phyloP scores from a whole-genome alignment of 2,329 filamentous ascomycete species.

The Bipolaris victoriae region DNA sequence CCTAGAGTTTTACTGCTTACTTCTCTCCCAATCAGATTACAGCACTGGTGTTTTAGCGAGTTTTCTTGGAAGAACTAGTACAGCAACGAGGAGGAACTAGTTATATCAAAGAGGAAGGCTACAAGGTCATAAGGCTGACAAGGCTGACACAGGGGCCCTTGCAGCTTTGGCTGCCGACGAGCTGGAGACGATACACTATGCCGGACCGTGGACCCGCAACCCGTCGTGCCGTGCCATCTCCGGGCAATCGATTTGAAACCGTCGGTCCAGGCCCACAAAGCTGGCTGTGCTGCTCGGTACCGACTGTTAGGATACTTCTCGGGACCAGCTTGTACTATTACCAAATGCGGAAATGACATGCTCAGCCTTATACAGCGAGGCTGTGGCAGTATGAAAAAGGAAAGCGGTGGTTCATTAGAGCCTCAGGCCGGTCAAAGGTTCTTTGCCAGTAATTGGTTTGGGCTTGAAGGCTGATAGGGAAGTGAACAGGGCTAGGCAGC shows the following conservation, averaged over 20 bases:
- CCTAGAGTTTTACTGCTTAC: too few species aligned
- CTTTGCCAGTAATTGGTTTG: not conserved
- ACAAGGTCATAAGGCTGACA: not conserved
- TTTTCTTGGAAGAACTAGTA: not conserved
- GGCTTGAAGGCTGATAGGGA: not conserved
- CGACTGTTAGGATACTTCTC: constrained; percentile 4
- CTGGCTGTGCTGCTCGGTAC: constrained; percentile 3
- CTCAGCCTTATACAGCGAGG: too few species aligned
- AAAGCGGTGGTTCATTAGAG: not conserved
- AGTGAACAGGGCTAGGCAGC: not conserved
- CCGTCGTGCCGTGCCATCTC: constrained; percentile 14
- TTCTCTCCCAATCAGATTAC: too few species aligned
- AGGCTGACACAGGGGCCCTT: constrained; percentile 7
- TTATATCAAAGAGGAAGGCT: not conserved
- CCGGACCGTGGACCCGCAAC: constrained; percentile 1
- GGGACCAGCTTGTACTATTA: not conserved
- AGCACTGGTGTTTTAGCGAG: not conserved
- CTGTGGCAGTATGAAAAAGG: not conserved
- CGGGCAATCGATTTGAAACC: constrained; percentile 3
- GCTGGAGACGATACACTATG: constrained; percentile 10
- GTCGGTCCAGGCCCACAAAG: constrained; percentile 5
- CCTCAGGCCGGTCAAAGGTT: not conserved
- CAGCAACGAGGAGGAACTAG: not conserved
- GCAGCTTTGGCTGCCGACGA: not conserved
- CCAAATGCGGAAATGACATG: not conserved